These are phyloP conservation scores for Xylaria sp. DNA, from an alignment of 2,329 filamentous ascomycete genomes.

Conservation along the genomic window DNA sequence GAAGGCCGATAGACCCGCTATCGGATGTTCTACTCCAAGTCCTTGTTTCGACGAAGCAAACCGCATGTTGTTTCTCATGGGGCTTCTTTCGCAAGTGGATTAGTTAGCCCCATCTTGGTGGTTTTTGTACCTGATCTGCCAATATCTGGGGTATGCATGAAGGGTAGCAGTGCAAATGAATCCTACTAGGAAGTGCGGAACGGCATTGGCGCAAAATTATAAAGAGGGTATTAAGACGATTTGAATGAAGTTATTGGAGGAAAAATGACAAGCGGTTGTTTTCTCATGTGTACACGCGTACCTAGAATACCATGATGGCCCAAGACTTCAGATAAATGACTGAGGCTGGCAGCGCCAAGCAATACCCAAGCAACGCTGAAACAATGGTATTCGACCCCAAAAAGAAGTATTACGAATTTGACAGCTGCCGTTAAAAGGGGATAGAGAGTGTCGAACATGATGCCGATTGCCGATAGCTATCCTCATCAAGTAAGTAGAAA, in stretches of 20 bases:
- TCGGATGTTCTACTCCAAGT: not conserved
- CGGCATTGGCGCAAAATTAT: conserved; percentile 33
- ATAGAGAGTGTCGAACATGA: not conserved
- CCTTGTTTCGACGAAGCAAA: not conserved
- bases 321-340: conserved; percentile 12
- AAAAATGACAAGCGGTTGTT: not conserved
- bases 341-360: conserved; percentile 1
- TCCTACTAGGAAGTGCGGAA: conserved; percentile 8
- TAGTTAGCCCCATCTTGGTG: not conserved
- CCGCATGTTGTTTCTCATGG: not conserved
- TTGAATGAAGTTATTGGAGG: conserved; percentile 24
- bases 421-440: not conserved
- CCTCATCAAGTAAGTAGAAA: not conserved
- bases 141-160: conserved; percentile 30
- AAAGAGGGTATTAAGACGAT: not conserved
- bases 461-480: not conserved
- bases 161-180: conserved; percentile 21
- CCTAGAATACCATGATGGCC: conserved; percentile 1
- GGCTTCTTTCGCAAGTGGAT: not conserved
- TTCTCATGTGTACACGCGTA: not conserved
- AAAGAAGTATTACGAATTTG: not conserved
- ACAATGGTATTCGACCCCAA: not conserved
- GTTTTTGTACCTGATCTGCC: conserved; percentile 17
- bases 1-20: not conserved
- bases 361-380: not conserved